Conservation (phyloP, 139 green algal genomes). For the Microglena sp. region DNA sequence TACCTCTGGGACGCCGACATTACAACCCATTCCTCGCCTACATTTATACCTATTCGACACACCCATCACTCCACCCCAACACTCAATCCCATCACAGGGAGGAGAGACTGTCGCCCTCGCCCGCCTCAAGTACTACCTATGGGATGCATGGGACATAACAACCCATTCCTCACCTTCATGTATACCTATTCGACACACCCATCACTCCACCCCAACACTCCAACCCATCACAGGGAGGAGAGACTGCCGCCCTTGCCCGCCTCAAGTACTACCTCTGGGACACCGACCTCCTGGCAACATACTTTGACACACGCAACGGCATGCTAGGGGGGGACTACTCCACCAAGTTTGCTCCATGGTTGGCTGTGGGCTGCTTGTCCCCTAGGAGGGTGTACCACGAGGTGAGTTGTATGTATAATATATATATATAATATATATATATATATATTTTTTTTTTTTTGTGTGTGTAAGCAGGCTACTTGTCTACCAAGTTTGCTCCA, state of each 20-base stretch:
- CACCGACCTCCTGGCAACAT: constrained; percentile 47
- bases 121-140: constrained; percentile 88
- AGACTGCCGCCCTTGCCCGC: constrained; percentile 72
- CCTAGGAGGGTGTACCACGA: constrained; percentile 52
- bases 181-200: neutral
- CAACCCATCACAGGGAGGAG: constrained; percentile 55
- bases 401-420: constrained; percentile 3
- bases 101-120: constrained; percentile 45
- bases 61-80: no score
- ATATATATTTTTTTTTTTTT: constrained; percentile 3
- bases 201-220: neutral
- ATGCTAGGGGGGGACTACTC: constrained; percentile 91
- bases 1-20: constrained; percentile 87
- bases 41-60: no score
- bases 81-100: neutral
- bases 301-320: constrained; percentile 78
- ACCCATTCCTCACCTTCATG: neutral
- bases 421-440: neutral
- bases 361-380: constrained; percentile 85
- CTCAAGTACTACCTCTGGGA: constrained; percentile 94
- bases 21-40: no score
- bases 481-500: no score
- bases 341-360: constrained; percentile 82
- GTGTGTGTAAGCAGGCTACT: no score
- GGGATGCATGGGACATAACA: constrained; percentile 58